A percentile compares a stretch with the other conserved stretches of the same genome.
Evolutionary conservation across 179 eudicot genomes (phyloP).

Genomic region (Silene coronaria): DNA sequence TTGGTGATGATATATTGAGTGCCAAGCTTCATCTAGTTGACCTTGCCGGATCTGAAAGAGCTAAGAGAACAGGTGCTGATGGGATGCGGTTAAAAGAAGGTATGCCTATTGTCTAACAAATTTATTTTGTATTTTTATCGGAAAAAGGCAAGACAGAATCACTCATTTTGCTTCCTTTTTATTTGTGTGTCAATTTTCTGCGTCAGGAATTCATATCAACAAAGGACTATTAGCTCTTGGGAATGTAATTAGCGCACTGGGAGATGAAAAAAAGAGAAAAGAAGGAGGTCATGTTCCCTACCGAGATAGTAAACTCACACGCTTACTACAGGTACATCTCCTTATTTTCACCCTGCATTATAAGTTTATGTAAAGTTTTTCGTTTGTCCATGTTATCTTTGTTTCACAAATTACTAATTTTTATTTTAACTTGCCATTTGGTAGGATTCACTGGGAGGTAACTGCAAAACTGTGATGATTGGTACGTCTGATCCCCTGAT

Average conservation of each 20-base stretch:
- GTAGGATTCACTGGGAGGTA: constrained; percentile 97
- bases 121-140: too few species aligned
- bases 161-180: constrained; percentile 1
- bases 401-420: background rate
- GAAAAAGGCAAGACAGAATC: background rate
- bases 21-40: constrained; percentile 94
- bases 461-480: constrained; percentile 93
- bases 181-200: background rate
- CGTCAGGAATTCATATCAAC: constrained; percentile 85
- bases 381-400: background rate
- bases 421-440: constrained; percentile 23
- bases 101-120: constrained; percentile 9
- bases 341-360: background rate
- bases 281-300: constrained; percentile 99
- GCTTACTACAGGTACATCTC: constrained; percentile 61
- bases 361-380: background rate
- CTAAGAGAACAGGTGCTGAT: constrained; percentile 96
- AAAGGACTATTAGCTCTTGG: constrained; percentile 93
- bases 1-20: constrained; percentile 62
- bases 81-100: constrained; percentile 93
- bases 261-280: constrained; percentile 92
- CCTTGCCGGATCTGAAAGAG: constrained; percentile 98
- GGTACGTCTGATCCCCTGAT: constrained; percentile 42
- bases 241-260: constrained; percentile 93
- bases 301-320: constrained; percentile 95